Evolutionary conservation across 192 early-diverging fungal species (phyloP).

Genomic region (Neocallimastix lanati): DNA sequence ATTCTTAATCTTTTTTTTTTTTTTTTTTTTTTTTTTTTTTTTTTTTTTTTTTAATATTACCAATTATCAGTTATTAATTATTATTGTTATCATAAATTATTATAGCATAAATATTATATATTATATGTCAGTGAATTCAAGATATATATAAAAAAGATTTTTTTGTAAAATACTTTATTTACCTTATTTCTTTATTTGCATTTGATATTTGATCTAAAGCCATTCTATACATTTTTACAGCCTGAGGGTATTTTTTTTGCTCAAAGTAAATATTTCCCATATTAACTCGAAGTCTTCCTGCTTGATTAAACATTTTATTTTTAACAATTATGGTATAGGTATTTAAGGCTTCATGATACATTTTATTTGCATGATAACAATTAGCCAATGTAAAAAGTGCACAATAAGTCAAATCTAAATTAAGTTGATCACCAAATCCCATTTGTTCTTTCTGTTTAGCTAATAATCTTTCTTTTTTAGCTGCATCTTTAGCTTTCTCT

Average conservation of each 20-base stretch:
- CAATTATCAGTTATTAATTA: no score
- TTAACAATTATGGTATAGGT: slow-evolving; percentile 36
- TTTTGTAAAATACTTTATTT: no score
- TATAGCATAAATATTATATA: no score
- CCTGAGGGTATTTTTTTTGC: slow-evolving; percentile 33
- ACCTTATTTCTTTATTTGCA: slow-evolving; percentile 30
- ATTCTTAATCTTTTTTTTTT: slow-evolving; percentile 24
- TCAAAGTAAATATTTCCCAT: slow-evolving; percentile 48
- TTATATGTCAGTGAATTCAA: no score
- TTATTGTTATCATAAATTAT: no score
- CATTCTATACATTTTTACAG: slow-evolving; percentile 47
- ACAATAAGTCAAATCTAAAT: slow-evolving; percentile 41
- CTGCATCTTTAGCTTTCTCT: slow-evolving; percentile 41
- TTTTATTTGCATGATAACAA: slow-evolving; percentile 30
- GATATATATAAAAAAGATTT: no score
- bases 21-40: no score
- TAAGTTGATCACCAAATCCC: slow-evolving; percentile 26
- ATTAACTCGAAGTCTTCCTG: slow-evolving; percentile 32
- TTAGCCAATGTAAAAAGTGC: slow-evolving; percentile 39
- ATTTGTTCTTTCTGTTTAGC: slow-evolving; percentile 30
- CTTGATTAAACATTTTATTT: slow-evolving; percentile 43
- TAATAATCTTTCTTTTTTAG: slow-evolving; percentile 26
- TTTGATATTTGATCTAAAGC: slow-evolving; percentile 40
- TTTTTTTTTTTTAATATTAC: no score
- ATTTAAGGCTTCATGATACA: slow-evolving; percentile 43